A percentile compares a stretch with the other conserved stretches of the same genome.
Conservation (phyloP, 2,329 filamentous ascomycete species). For the Eutypella sp. region DNA sequence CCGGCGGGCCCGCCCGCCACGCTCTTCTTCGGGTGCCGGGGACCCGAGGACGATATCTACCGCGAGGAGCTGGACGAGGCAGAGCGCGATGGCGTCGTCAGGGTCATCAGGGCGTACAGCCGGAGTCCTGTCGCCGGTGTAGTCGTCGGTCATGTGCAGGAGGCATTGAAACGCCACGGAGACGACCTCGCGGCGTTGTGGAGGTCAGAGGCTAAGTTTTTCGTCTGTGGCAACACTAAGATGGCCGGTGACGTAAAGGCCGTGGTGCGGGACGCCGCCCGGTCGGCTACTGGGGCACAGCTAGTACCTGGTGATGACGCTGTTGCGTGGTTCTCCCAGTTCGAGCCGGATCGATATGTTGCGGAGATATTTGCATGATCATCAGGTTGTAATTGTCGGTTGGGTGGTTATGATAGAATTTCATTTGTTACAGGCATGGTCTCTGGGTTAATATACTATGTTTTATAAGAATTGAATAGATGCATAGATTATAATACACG, state of each 20-base stretch:
- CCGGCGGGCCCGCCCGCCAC: too few relatives aligned
- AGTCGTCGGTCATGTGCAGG: not conserved
- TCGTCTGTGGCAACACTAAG: not conserved
- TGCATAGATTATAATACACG: too few relatives aligned
- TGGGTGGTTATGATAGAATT: too few relatives aligned
- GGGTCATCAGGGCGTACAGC: not conserved
- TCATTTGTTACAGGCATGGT: too few relatives aligned
- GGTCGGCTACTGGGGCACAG: not conserved
- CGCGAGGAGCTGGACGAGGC: not conserved
- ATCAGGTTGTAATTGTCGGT: too few relatives aligned
- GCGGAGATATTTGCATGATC: not conserved
- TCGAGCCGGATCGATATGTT: not conserved
- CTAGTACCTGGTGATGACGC: too few relatives aligned
- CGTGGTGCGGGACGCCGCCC: not conserved
- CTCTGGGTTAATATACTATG: too few relatives aligned
- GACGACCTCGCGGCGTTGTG: not conserved
- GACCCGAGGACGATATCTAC: not conserved
- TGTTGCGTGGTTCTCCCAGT: not conserved
- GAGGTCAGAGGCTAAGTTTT: not conserved
- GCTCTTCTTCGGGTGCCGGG: not conserved
- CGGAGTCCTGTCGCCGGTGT: not conserved
- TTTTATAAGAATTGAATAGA: too few relatives aligned
- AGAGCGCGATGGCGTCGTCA: not conserved
- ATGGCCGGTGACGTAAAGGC: not conserved
- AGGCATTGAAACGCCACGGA: not conserved